phyloP scores from a whole-genome alignment of 2,329 filamentous ascomycete genomes.

The Mycocentrospora acerina region DNA sequence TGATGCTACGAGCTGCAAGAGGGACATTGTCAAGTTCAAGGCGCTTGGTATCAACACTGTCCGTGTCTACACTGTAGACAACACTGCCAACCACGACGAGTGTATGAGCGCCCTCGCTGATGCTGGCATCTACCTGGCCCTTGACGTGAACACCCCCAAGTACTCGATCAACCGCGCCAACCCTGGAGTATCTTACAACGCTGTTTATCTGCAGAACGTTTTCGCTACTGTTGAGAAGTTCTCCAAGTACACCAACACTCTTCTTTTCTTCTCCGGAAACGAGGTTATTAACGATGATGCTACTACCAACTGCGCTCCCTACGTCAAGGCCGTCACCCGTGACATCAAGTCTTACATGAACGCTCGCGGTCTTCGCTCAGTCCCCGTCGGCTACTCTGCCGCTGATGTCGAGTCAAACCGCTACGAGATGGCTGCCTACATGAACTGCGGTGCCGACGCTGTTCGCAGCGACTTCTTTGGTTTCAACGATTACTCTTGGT shows the following conservation, averaged over 20 bases:
- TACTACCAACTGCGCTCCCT: constrained; percentile 67
- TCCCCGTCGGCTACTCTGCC: constrained; percentile 79
- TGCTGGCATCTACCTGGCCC: constrained; percentile 87
- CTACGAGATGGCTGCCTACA: constrained; percentile 82
- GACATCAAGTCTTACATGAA: constrained; percentile 81
- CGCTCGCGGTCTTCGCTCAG: constrained; percentile 65
- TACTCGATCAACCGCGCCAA: constrained; percentile 82
- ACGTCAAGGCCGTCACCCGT: constrained; percentile 70
- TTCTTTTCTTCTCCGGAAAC: constrained; percentile 81
- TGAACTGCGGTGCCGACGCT: constrained; percentile 88
- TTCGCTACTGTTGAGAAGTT: constrained; percentile 89
- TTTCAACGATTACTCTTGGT: constrained; percentile 90
- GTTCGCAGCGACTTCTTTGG: constrained; percentile 86
- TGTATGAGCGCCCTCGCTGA: constrained; percentile 82
- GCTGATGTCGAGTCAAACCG: constrained; percentile 86
- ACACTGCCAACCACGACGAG: constrained; percentile 74
- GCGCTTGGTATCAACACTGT: constrained; percentile 86
- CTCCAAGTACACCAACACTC: constrained; percentile 78
- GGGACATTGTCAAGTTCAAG: constrained; percentile 80
- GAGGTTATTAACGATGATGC: constrained; percentile 71
- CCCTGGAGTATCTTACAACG: constrained; percentile 80
- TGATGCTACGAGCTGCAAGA: constrained; percentile 68
- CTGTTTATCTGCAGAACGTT: constrained; percentile 78
- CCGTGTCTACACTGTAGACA: constrained; percentile 91
- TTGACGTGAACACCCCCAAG: constrained; percentile 87